phyloP scores from a whole-genome alignment of 208 protist species.

The Wallacemonas sp. region DNA sequence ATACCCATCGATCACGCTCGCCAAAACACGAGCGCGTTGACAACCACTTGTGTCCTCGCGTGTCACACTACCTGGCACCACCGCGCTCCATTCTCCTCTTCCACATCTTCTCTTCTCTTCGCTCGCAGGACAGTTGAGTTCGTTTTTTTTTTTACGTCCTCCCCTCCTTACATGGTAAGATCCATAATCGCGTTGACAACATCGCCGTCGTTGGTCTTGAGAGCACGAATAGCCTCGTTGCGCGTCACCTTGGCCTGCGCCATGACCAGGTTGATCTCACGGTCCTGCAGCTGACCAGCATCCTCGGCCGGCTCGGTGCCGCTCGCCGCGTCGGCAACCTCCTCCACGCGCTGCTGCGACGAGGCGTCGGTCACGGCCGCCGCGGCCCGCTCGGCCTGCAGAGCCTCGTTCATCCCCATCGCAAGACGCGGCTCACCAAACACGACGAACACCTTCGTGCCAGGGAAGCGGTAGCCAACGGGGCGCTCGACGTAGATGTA shows the following conservation, averaged over 20 bases:
- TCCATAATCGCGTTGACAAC: conserved; percentile 91
- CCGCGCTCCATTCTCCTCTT: background rate
- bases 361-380: conserved; percentile 41
- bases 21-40: too few species aligned
- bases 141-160: background rate
- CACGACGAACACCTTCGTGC: conserved; percentile 96
- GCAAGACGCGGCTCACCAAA: conserved; percentile 97
- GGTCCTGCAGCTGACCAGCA: conserved; percentile 62
- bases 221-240: conserved; percentile 74
- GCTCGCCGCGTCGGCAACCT: conserved; percentile 41
- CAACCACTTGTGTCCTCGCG: too few species aligned
- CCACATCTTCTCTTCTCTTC: background rate
- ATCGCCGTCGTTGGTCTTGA: conserved; percentile 86
- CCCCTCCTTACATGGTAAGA: conserved; percentile 51
- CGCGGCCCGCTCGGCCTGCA: conserved; percentile 61
- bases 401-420: conserved; percentile 42
- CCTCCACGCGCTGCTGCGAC: background rate
- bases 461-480: conserved; percentile 96
- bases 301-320: conserved; percentile 31
- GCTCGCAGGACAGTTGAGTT: background rate
- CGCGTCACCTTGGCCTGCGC: conserved; percentile 68
- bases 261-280: conserved; percentile 87
- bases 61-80: background rate
- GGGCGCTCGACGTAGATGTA: conserved; percentile 93
- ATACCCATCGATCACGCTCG: too few species aligned